A percentile compares a stretch with the other conserved stretches of the same genome.
phyloP scores from a whole-genome alignment of 179 eudicot genomes.

The Nepenthes alata region DNA sequence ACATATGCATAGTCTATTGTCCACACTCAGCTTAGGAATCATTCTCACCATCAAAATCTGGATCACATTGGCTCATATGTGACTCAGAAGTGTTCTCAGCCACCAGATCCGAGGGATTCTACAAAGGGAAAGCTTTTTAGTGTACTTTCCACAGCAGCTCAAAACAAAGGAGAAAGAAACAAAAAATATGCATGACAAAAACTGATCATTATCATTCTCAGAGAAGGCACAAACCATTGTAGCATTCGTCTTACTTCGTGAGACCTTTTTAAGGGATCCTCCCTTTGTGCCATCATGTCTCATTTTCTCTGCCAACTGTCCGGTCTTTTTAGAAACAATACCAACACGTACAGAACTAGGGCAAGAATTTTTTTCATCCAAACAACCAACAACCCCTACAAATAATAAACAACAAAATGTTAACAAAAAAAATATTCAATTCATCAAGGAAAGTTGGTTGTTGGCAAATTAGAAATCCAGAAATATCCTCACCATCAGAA shows the following conservation, averaged over 20 bases:
- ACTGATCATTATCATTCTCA: too few species aligned
- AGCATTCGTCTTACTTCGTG: slow-evolving; percentile 4
- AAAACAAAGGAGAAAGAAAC: not conserved
- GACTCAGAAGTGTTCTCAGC: slow-evolving; percentile 7
- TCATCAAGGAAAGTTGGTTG: not conserved
- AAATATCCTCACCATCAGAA: slow-evolving; percentile 1
- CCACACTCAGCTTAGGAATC: too few species aligned
- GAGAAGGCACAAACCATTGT: slow-evolving; percentile 8
- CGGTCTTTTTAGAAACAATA: slow-evolving; percentile 7
- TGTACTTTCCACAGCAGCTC: slow-evolving; percentile 1
- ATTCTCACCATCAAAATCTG: slow-evolving; percentile 36
- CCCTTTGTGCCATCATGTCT: slow-evolving; percentile 5
- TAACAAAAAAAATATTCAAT: not conserved
- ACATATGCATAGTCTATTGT: too few species aligned
- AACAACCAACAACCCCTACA: not conserved
- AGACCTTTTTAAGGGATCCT: slow-evolving; percentile 5
- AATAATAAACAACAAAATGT: too few species aligned
- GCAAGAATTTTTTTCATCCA: slow-evolving; percentile 3
- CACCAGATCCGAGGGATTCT: slow-evolving; percentile 10
- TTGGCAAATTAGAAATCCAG: not conserved
- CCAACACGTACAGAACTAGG: slow-evolving; percentile 1
- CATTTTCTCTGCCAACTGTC: slow-evolving; percentile 1
- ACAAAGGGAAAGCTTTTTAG: slow-evolving; percentile 3
- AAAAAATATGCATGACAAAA: not conserved
- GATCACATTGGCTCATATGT: slow-evolving; percentile 22